Evolutionary conservation across 768 basidiomycete genomes (phyloP).

Genomic region (Termitomyces sp.): DNA sequence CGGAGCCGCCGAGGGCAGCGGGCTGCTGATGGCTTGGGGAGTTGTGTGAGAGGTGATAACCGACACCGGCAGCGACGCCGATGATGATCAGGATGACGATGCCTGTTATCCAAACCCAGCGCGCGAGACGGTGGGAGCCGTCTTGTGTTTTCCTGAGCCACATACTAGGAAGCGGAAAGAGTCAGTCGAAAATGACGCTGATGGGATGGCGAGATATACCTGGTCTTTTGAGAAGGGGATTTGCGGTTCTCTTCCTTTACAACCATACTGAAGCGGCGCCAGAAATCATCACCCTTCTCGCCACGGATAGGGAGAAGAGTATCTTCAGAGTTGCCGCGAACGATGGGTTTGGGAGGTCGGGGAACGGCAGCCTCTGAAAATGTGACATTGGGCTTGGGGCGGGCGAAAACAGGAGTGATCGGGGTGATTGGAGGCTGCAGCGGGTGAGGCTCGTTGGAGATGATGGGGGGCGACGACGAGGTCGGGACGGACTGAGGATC

Average conservation of each 20-base stretch:
- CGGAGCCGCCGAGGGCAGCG: conserved; percentile 60
- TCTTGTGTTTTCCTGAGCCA: conserved; percentile 66
- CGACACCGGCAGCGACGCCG: conserved; percentile 53
- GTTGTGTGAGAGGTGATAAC: conserved; percentile 53
- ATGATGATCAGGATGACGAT: conserved; percentile 47
- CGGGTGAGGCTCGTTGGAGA: conserved; percentile 62
- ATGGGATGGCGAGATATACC: not conserved
- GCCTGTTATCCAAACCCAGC: conserved; percentile 71
- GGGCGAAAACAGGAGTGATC: conserved; percentile 72
- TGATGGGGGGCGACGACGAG: conserved; percentile 26
- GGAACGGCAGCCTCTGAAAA: conserved; percentile 35
- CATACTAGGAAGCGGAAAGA: conserved; percentile 22
- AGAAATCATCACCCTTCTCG: conserved; percentile 78
- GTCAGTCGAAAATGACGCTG: no score
- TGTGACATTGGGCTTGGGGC: conserved; percentile 44
- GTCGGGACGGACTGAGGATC: conserved; percentile 8
- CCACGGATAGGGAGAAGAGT: conserved; percentile 62
- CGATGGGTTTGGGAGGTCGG: conserved; percentile 40
- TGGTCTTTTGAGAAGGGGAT: conserved; percentile 37
- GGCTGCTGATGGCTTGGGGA: conserved; percentile 45
- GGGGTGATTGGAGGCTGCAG: conserved; percentile 74
- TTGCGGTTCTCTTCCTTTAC: conserved; percentile 57
- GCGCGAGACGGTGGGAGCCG: conserved; percentile 45
- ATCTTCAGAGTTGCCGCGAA: conserved; percentile 66
- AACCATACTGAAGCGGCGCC: conserved; percentile 82